Percentiles rank a stretch among this genome's conserved stretches.
Conservation (phyloP, 805 yeast species). For the Hanseniaspora jakobsenii region DNA sequence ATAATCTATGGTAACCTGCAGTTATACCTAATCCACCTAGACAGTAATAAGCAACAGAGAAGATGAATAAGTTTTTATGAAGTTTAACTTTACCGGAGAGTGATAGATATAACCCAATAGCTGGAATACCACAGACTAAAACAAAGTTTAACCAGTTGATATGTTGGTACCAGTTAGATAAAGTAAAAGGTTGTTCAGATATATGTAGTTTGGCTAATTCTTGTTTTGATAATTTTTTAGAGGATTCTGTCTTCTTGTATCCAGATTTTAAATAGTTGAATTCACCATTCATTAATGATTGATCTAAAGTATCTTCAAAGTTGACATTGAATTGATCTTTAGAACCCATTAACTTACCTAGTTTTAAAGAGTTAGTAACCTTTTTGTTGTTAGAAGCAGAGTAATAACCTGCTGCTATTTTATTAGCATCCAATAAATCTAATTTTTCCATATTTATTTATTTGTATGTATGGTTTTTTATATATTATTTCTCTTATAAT, state of each 20-base stretch:
- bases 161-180: slow-evolving; percentile 57
- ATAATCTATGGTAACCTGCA: slow-evolving; percentile 73
- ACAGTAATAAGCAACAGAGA: slow-evolving; percentile 42
- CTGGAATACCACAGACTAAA: slow-evolving; percentile 52
- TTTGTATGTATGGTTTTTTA: neutral
- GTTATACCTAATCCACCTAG: slow-evolving; percentile 66
- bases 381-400: slow-evolving; percentile 44
- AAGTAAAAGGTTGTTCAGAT: slow-evolving; percentile 69
- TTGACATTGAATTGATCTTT: slow-evolving; percentile 57
- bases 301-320: slow-evolving; percentile 27
- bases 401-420: slow-evolving; percentile 57
- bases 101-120: slow-evolving; percentile 39
- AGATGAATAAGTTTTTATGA: slow-evolving; percentile 34
- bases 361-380: slow-evolving; percentile 67
- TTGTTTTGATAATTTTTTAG: slow-evolving; percentile 28
- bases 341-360: slow-evolving; percentile 73
- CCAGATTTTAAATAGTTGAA: slow-evolving; percentile 5
- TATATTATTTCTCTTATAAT: neutral
- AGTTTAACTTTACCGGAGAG: slow-evolving; percentile 35
- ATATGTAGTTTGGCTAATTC: slow-evolving; percentile 38
- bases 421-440: slow-evolving; percentile 59
- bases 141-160: slow-evolving; percentile 67
- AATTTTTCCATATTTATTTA: slow-evolving; percentile 25
- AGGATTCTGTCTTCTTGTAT: slow-evolving; percentile 18
- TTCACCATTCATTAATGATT: slow-evolving; percentile 41